These are phyloP conservation scores for Diplocarpon mali DNA, from an alignment of 2,329 filamentous ascomycete genomes.

Conservation along the genomic window DNA sequence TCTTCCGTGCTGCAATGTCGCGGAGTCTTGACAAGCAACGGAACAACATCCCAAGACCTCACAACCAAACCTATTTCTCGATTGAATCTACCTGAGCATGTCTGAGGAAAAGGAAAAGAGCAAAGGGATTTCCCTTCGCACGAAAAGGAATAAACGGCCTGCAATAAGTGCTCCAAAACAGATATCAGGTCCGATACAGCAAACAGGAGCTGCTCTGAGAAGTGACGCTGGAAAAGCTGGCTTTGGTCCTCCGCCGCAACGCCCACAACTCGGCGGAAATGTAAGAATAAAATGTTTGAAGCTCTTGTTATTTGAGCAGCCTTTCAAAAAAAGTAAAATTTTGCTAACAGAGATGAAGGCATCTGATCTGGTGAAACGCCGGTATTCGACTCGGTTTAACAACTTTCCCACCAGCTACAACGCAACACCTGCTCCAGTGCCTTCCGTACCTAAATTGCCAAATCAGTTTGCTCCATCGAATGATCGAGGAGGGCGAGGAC, in stretches of 20 bases:
- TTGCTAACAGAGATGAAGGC: slow-evolving; percentile 33
- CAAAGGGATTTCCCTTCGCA: slow-evolving; percentile 50
- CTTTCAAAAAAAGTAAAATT: neutral
- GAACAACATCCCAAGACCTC: neutral
- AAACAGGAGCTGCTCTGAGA: slow-evolving; percentile 35
- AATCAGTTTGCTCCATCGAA: slow-evolving; percentile 31
- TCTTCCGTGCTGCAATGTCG: neutral
- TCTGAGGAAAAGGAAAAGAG: slow-evolving; percentile 49
- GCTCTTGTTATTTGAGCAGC: neutral
- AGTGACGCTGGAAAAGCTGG: slow-evolving; percentile 28
- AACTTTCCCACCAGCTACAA: slow-evolving; percentile 61
- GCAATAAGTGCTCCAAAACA: slow-evolving; percentile 51
- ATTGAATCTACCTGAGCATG: slow-evolving; percentile 33
- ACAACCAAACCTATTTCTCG: neutral
- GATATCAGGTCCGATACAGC: slow-evolving; percentile 49
- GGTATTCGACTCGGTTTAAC: slow-evolving; percentile 90
- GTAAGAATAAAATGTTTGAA: slow-evolving; percentile 28
- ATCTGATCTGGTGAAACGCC: slow-evolving; percentile 79
- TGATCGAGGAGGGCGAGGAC: slow-evolving; percentile 19
- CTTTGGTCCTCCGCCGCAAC: slow-evolving; percentile 33
- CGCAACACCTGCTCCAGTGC: slow-evolving; percentile 53
- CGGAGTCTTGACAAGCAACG: neutral
- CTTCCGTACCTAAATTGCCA: slow-evolving; percentile 61
- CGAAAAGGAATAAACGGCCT: slow-evolving; percentile 49
- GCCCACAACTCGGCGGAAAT: slow-evolving; percentile 46